A percentile compares a stretch with the other conserved stretches of the same genome.
Evolutionary conservation across 2,329 filamentous ascomycete genomes (phyloP).

Genomic region (Calonectria leucothoes): DNA sequence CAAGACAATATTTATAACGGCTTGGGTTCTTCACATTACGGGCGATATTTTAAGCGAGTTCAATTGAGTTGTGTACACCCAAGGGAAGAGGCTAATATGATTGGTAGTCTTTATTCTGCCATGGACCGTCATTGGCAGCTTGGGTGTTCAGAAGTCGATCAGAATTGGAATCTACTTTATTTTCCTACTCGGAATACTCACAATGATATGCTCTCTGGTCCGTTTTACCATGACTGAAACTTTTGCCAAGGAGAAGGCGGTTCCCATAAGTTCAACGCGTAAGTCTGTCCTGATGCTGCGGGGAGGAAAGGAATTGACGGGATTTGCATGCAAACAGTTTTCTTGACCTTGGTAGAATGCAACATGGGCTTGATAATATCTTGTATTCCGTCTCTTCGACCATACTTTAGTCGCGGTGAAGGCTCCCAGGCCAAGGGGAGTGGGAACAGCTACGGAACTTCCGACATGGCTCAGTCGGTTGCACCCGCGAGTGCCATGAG

Average conservation of each 20-base stretch:
- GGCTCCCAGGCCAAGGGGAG: not conserved
- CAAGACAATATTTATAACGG: not conserved
- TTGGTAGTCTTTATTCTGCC: constrained; percentile 1
- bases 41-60: not conserved
- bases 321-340: not conserved
- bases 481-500: not conserved
- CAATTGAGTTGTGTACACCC: too few relatives aligned
- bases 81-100: not conserved
- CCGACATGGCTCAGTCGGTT: not conserved
- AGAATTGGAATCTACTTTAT: not conserved
- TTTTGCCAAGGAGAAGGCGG: not conserved
- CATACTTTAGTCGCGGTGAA: not conserved
- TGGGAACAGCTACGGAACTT: not conserved
- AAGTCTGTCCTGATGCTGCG: not conserved
- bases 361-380: not conserved
- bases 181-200: not conserved
- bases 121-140: not conserved
- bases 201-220: not conserved
- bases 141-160: not conserved
- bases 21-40: not conserved
- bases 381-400: constrained; percentile 1
- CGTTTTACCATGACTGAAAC: not conserved
- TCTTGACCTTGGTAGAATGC: constrained; percentile 1
- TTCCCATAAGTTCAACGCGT: not conserved
- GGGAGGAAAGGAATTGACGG: not conserved